phyloP scores from a whole-genome alignment of 805 yeast genomes.

The Candida patagonica region DNA sequence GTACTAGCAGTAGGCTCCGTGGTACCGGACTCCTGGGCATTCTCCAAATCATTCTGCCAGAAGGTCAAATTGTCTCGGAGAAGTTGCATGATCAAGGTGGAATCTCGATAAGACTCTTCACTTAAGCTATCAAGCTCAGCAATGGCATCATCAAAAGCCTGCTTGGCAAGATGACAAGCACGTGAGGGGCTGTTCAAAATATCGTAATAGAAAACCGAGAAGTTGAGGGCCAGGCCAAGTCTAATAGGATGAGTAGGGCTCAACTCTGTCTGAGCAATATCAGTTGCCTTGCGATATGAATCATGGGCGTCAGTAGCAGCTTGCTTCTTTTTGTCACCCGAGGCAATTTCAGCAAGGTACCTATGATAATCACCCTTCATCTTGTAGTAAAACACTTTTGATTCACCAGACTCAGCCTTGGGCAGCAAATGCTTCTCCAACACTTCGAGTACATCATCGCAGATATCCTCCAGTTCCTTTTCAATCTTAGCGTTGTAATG shows the following conservation, averaged over 20 bases:
- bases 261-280: conserved; percentile 94
- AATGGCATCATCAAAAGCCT: conserved; percentile 98
- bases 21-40: conserved; percentile 14
- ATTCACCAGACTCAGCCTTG: conserved; percentile 93
- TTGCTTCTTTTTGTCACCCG: conserved; percentile 84
- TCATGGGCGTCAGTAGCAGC: conserved; percentile 92
- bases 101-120: conserved; percentile 96
- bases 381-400: conserved; percentile 96
- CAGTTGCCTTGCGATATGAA: conserved; percentile 94
- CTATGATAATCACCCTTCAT: conserved; percentile 99
- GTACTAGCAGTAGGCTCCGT: conserved; percentile 12
- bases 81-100: conserved; percentile 97
- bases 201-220: conserved; percentile 97
- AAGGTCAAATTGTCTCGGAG: conserved; percentile 95
- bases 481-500: conserved; percentile 95
- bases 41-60: conserved; percentile 69
- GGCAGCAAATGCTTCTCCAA: conserved; percentile 86
- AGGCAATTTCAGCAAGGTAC: conserved; percentile 95
- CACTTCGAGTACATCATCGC: conserved; percentile 87
- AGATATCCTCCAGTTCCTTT: conserved; percentile 85
- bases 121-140: conserved; percentile 96
- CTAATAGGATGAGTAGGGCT: conserved; percentile 99
- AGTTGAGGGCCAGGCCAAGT: conserved; percentile 94
- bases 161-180: conserved; percentile 98
- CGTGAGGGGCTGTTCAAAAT: conserved; percentile 96